phyloP scores from a whole-genome alignment of 768 basidiomycete genomes.

The Amanita rubescens region DNA sequence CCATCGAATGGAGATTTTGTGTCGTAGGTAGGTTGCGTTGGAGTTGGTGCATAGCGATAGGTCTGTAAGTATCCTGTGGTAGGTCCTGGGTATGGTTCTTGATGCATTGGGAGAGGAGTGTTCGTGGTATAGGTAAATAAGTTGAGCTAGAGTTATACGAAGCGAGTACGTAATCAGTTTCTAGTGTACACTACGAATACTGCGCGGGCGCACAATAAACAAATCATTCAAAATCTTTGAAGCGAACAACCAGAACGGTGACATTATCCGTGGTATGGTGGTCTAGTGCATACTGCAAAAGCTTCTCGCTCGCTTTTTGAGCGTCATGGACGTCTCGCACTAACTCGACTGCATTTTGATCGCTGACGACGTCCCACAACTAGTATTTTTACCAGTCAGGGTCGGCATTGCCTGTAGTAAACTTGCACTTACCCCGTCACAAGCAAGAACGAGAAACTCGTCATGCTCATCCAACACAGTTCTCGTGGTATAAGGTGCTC shows the following conservation, averaged over 20 bases:
- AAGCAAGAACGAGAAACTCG: slow-evolving; percentile 92
- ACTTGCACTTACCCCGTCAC: slow-evolving; percentile 78
- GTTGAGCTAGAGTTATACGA: background rate
- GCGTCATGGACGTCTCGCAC: slow-evolving; percentile 68
- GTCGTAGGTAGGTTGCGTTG: slow-evolving; percentile 21
- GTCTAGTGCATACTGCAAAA: slow-evolving; percentile 78
- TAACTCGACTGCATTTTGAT: slow-evolving; percentile 86
- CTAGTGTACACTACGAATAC: background rate
- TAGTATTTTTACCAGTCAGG: slow-evolving; percentile 25
- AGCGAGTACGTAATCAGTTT: no score
- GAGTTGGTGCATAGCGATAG: slow-evolving; percentile 17
- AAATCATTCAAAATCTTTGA: slow-evolving; percentile 37
- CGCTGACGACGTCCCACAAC: slow-evolving; percentile 95
- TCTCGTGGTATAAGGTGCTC: slow-evolving; percentile 97
- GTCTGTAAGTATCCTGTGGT: slow-evolving; percentile 14
- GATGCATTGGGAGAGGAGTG: background rate
- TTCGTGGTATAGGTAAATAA: background rate
- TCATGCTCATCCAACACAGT: slow-evolving; percentile 86
- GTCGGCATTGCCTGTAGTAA: slow-evolving; percentile 1
- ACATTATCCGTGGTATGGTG: slow-evolving; percentile 95
- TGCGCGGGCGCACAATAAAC: no score
- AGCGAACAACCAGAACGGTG: slow-evolving; percentile 82
- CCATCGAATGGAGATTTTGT: slow-evolving; percentile 49
- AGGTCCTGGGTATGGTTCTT: slow-evolving; percentile 7
- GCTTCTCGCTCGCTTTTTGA: slow-evolving; percentile 67